Evolutionary conservation across 2,329 filamentous ascomycete genomes (phyloP).

Genomic region (Bimuria novae-zelandiae): DNA sequence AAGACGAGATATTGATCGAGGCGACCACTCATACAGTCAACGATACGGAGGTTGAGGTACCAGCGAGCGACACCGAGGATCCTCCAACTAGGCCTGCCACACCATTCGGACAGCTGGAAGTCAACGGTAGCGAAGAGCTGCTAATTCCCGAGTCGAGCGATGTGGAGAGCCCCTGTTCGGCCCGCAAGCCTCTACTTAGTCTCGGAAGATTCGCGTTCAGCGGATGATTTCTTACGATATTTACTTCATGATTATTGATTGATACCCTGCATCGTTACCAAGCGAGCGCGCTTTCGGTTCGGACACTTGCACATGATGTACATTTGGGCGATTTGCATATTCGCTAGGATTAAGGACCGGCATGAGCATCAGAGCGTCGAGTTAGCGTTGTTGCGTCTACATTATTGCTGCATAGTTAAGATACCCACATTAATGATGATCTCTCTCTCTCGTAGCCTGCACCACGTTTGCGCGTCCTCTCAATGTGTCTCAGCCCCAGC

Average conservation of each 20-base stretch:
- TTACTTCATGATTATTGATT: slow-evolving; percentile 2
- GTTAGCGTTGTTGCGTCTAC: background rate
- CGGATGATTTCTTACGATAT: slow-evolving; percentile 18
- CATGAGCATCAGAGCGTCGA: background rate
- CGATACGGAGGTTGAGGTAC: slow-evolving; percentile 40
- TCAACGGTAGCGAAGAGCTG: slow-evolving; percentile 54
- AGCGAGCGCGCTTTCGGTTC: background rate
- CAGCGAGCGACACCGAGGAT: slow-evolving; percentile 25
- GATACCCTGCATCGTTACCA: background rate
- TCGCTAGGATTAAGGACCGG: background rate
- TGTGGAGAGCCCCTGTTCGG: slow-evolving; percentile 43
- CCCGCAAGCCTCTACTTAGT: slow-evolving; percentile 42
- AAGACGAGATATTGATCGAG: slow-evolving; percentile 21
- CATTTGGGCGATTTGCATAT: background rate
- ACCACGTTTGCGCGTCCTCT: background rate
- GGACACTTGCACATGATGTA: background rate
- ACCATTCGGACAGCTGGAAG: slow-evolving; percentile 22
- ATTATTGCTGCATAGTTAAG: background rate
- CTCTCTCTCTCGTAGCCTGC: background rate
- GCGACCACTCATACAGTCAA: slow-evolving; percentile 33
- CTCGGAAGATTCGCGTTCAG: slow-evolving; percentile 47
- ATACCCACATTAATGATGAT: slow-evolving; percentile 4
- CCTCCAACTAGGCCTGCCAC: slow-evolving; percentile 27
- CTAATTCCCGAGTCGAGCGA: slow-evolving; percentile 51
- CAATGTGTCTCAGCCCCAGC: background rate